Conservation (phyloP, 805 yeast genomes). For the Wickerhamomyces chaumierensis region DNA sequence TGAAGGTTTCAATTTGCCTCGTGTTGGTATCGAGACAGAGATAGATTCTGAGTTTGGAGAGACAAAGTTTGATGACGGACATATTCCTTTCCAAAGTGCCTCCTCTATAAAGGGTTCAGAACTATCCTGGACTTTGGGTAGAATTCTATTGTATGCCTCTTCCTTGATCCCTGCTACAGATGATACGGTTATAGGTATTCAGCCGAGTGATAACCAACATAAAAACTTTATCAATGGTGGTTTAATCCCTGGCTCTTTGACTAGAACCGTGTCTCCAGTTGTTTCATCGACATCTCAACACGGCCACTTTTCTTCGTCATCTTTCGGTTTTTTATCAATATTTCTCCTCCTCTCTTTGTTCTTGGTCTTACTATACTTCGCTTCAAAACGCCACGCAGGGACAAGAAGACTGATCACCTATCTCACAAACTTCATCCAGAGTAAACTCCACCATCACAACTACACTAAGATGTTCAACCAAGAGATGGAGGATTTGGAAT, state of each 20-base stretch:
- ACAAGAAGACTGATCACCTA: conserved; percentile 9
- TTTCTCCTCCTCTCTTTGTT: conserved; percentile 2
- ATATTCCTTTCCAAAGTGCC: conserved; percentile 73
- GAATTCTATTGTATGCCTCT: conserved; percentile 73
- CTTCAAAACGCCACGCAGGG: conserved; percentile 4
- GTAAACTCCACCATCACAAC: conserved; percentile 10
- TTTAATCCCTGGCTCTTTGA: conserved; percentile 1
- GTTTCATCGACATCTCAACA: too few relatives aligned
- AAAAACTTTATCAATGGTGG: conserved; percentile 15
- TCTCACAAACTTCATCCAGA: conserved; percentile 7
- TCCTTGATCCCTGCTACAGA: conserved; percentile 22
- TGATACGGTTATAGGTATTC: conserved; percentile 11
- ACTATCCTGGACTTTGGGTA: conserved; percentile 92
- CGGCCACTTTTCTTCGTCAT: background rate
- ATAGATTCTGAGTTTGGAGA: conserved; percentile 14
- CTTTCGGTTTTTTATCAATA: conserved; percentile 3
- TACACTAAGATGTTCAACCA: conserved; percentile 12
- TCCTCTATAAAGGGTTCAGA: conserved; percentile 74
- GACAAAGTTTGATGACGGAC: conserved; percentile 15
- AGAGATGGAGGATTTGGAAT: conserved; percentile 13
- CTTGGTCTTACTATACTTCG: conserved; percentile 4
- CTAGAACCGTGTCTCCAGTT: conserved; percentile 2
- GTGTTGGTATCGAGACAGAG: conserved; percentile 42
- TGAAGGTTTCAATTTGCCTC: conserved; percentile 85
- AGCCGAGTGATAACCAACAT: conserved; percentile 16